Conservation (phyloP, 2,329 filamentous ascomycete species). For the Monosporascus sp. region DNA sequence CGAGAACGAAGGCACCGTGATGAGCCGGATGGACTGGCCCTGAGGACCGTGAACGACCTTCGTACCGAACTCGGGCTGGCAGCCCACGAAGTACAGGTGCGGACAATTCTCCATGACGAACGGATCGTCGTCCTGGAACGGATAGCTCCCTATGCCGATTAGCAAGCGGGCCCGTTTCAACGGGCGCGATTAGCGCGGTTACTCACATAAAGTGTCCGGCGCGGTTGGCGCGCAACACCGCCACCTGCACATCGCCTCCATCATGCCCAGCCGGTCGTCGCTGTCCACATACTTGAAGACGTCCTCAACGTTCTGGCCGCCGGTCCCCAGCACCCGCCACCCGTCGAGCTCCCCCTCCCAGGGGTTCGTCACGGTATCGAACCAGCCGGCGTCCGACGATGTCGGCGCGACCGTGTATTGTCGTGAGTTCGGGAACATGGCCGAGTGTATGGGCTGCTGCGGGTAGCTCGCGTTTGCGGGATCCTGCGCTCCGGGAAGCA, state of each 20-base stretch:
- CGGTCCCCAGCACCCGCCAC: constrained; percentile 79
- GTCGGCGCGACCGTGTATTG: constrained; percentile 53
- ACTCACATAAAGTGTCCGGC: constrained; percentile 87
- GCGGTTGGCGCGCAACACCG: constrained; percentile 87
- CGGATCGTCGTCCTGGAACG: constrained; percentile 89
- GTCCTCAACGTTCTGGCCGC: constrained; percentile 91
- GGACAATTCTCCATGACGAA: constrained; percentile 83
- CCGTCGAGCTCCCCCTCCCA: constrained; percentile 89
- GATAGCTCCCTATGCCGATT: constrained; percentile 71
- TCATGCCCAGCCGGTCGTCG: constrained; percentile 74
- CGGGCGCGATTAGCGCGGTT: background rate
- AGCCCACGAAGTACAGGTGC: constrained; percentile 86
- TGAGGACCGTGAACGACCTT: constrained; percentile 60
- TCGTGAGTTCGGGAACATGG: constrained; percentile 77
- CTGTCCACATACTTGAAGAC: constrained; percentile 84
- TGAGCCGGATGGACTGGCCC: constrained; percentile 66
- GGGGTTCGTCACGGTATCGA: constrained; percentile 88
- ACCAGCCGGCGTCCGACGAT: constrained; percentile 58
- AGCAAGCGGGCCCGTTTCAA: background rate
- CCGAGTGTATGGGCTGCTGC: constrained; percentile 87
- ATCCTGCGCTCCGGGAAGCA: constrained; percentile 79
- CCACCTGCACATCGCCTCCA: constrained; percentile 94
- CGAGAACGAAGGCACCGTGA: constrained; percentile 80
- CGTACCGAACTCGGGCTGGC: constrained; percentile 73
- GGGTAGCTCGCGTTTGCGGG: constrained; percentile 86